Conservation (phyloP, 2,329 filamentous ascomycete species). For the Fusarium fujikuroi region DNA sequence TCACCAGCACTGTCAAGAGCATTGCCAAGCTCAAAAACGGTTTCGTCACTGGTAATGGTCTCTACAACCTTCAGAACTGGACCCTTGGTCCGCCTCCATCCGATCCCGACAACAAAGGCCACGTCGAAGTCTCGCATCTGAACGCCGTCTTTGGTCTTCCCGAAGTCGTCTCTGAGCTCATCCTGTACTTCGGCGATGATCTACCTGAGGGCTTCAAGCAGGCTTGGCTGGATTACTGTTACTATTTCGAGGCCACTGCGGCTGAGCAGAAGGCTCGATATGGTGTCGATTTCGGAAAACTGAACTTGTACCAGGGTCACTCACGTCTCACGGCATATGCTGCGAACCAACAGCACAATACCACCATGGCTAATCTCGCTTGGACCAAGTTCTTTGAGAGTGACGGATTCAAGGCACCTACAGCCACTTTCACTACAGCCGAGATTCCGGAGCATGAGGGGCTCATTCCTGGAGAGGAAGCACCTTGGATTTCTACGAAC, state of each 20-base stretch:
- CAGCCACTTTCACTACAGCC: constrained; percentile 51
- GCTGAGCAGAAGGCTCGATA: constrained; percentile 65
- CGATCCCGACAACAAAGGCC: constrained; percentile 62
- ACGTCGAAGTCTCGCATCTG: constrained; percentile 64
- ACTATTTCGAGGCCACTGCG: constrained; percentile 62
- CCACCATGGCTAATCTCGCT: constrained; percentile 59
- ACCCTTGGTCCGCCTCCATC: constrained; percentile 62
- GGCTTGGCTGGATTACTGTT: constrained; percentile 69
- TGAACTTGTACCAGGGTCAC: constrained; percentile 65
- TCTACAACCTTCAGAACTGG: constrained; percentile 62
- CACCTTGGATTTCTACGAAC: constrained; percentile 67
- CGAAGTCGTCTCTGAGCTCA: constrained; percentile 66
- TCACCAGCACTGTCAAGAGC: constrained; percentile 59
- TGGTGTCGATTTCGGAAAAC: constrained; percentile 58
- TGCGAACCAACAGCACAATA: constrained; percentile 56
- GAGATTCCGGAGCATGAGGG: constrained; percentile 56
- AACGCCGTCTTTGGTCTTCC: constrained; percentile 68
- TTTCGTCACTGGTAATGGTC: constrained; percentile 66
- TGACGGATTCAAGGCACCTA: constrained; percentile 55
- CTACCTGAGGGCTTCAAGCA: constrained; percentile 61
- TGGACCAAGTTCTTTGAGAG: constrained; percentile 65
- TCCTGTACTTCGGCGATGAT: constrained; percentile 59
- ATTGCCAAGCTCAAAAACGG: constrained; percentile 67
- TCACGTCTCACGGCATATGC: constrained; percentile 68
- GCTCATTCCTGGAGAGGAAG: constrained; percentile 63